Evolutionary conservation across 805 yeast species (phyloP), one percentile per base, ranked within the genome.

Genomic region (Barnettozyma botsteinii): DNA sequence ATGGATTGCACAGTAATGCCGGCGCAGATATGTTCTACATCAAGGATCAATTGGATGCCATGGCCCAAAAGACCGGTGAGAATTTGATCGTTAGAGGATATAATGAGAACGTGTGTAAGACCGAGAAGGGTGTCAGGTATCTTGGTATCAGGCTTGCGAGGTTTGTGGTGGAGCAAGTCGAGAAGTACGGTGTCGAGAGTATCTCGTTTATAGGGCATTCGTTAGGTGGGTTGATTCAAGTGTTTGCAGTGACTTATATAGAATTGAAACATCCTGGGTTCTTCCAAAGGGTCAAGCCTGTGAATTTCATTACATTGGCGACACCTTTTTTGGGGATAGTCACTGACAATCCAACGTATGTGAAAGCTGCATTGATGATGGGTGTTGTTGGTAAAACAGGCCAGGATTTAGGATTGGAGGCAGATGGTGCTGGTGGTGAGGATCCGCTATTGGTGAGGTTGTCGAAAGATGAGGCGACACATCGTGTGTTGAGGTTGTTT

Each of bases 361-460:
- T 85, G 9, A 81, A 81, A 49, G 57, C 82, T 20, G 80, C 85
- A 1, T 61, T 85, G 13, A 74, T 76, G 55, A 77, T 81, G 31
- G 95, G 95, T 0, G 69, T 82, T 15, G 85, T 81, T 12, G 95
- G 95, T 1, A 78, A 75, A 52, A 81, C 94, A 0, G 95, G 95
- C 1, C 84, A 78, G 54, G 94, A 85, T 56, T 60, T 85, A 44
- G 84, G 87, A 1, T 62, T 85, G 29, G 70, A 72, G 42, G 62
- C 60, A 29, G 41, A 64, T 2, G 73, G 69, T 28, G 57, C 61
- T 13, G 73, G 69, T 28, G 57, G 61, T 13, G 69, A 65, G 28
- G 59, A 55, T 39, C 88, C 93, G 0, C 57, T 85, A 26, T 60
- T 85, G 15, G 66, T 75, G 35, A 53, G 80, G 19, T 60, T 85